Conservation (phyloP, 164 flowering plant species). For the Chimonanthus salicifolius region DNA sequence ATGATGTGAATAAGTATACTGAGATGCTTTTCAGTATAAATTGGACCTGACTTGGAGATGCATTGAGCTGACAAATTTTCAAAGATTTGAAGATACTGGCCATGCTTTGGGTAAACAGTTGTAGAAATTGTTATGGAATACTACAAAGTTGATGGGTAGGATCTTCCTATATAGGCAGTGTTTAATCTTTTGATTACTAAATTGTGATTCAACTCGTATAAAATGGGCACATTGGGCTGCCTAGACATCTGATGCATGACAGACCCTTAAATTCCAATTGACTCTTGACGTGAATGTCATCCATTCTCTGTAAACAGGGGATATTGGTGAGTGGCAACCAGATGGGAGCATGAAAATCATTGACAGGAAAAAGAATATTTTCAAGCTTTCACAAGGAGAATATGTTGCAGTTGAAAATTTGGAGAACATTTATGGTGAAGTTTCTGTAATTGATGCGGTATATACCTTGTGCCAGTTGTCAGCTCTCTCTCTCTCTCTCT, state of each 20-base stretch:
- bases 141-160: background rate
- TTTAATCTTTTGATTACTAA: too few species aligned
- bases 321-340: constrained; percentile 96
- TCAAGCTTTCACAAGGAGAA: constrained; percentile 99
- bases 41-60: too few species aligned
- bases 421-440: constrained; percentile 75
- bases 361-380: constrained; percentile 96
- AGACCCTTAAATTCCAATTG: background rate
- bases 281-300: too few species aligned
- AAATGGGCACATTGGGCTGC: background rate
- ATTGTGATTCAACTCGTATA: background rate
- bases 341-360: constrained; percentile 93
- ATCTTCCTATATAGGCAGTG: background rate
- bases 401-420: constrained; percentile 96
- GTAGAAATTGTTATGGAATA: background rate
- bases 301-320: constrained; percentile 46
- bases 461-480: constrained; percentile 6
- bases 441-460: constrained; percentile 70
- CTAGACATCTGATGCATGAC: background rate
- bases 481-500: background rate
- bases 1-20: too few species aligned
- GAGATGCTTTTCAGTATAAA: too few species aligned
- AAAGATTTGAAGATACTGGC: background rate
- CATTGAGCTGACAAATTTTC: too few species aligned
- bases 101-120: background rate